Evolutionary conservation across 140 eudicot species (phyloP), one percentile per base, ranked within the genome.

Genomic region (Cichorium intybus): DNA sequence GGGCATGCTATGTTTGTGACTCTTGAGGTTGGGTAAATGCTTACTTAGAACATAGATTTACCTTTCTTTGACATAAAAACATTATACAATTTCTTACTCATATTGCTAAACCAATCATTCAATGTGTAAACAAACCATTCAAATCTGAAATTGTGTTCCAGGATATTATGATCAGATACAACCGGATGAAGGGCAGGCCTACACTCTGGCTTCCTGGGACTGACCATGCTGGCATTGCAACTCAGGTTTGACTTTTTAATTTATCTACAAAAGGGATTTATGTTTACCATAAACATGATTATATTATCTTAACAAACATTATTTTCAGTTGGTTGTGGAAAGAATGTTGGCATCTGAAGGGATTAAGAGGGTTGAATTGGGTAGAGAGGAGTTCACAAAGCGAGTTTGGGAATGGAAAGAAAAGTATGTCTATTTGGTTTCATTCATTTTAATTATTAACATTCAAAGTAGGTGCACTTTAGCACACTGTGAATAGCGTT

Each of bases 1-100:
- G 99, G 99, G 52, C 99, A 93, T 84, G 99, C 99, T 17, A 93
- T 93, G 94, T 93, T 93, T 81, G 99, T 93, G 50, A 93, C 99
- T 56, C 99, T 93, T 66, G 99, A 93, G 98, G 98, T 93, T 68
- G 45, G 80, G 56, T 46, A 68, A 64, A 18, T 55, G 63, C 7
- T 17, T 62, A 8, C 47, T 34, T n/a, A n/a, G n/a, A n/a, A n/a
- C n/a, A n/a, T n/a, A n/a, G n/a, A n/a, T n/a, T n/a, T n/a, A n/a
- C n/a, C n/a, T n/a, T n/a, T n/a, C n/a, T n/a, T n/a, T n/a, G n/a
- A n/a, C n/a, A n/a, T n/a, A n/a, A n/a, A n/a, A 20, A 60, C 37
- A 31, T 52, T 15, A 22, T 56, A 24, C 43, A n/a, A n/a, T 18
- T 61, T 51, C n/a, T 18, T 61, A 34, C n/a, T 16, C 16, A 43